Evolutionary conservation across 768 basidiomycete species (phyloP).

Genomic region (Filobasidium wieringae): DNA sequence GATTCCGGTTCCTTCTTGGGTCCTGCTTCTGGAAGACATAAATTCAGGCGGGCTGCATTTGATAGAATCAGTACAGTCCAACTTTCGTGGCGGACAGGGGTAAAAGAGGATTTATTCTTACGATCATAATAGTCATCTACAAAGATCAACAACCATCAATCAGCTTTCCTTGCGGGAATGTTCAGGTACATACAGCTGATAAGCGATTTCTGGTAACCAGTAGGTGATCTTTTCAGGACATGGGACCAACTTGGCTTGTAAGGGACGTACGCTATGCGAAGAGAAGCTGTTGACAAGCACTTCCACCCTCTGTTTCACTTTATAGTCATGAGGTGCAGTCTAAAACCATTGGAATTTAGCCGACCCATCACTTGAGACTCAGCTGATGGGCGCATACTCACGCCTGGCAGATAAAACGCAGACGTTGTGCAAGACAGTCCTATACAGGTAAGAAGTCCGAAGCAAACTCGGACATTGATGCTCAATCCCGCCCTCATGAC

Average conservation of each 20-base stretch:
- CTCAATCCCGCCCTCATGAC: no score
- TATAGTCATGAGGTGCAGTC: conserved; percentile 73
- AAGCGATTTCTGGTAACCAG: conserved; percentile 60
- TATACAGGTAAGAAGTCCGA: no score
- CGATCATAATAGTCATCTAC: conserved; percentile 85
- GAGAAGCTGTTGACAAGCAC: conserved; percentile 74
- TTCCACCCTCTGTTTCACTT: conserved; percentile 54
- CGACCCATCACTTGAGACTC: not conserved
- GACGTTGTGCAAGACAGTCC: no score
- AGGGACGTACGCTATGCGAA: conserved; percentile 31
- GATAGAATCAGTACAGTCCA: not conserved
- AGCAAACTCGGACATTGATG: no score
- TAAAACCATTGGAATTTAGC: not conserved
- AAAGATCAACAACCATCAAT: not conserved
- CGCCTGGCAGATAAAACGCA: conserved; percentile 83
- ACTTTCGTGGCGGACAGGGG: not conserved
- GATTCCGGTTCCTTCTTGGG: conserved; percentile 53
- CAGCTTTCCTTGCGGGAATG: not conserved
- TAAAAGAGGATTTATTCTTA: not conserved
- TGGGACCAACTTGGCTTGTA: not conserved
- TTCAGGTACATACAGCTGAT: conserved; percentile 57
- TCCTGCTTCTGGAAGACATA: conserved; percentile 69
- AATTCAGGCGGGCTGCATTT: conserved; percentile 55
- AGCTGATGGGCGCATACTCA: not conserved
- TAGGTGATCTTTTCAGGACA: not conserved